Percentiles rank a stretch among this genome's conserved stretches.
phyloP scores from a whole-genome alignment of 805 yeast species.

The Diddensiella caesifluorescens region DNA sequence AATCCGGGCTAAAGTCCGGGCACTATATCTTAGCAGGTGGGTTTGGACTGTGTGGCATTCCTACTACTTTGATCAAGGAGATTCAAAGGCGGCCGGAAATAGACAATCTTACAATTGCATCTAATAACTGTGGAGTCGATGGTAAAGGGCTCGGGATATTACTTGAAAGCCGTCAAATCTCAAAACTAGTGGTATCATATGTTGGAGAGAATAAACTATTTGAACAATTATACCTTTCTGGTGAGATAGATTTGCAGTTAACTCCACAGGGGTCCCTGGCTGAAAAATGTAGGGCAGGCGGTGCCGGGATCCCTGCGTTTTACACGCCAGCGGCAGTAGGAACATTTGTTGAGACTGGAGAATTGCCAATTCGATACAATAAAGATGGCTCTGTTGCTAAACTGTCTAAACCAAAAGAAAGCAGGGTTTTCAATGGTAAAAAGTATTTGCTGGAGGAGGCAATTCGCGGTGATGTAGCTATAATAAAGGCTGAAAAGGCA shows the following conservation, averaged over 20 bases:
- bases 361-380: slow-evolving; percentile 40
- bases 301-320: slow-evolving; percentile 46
- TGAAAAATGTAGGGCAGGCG: slow-evolving; percentile 45
- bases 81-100: slow-evolving; percentile 33
- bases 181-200: slow-evolving; percentile 43
- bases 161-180: slow-evolving; percentile 39
- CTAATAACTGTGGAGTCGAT: slow-evolving; percentile 47
- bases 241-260: slow-evolving; percentile 42
- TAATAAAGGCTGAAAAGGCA: slow-evolving; percentile 44
- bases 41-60: slow-evolving; percentile 45
- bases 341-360: slow-evolving; percentile 48
- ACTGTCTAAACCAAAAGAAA: slow-evolving; percentile 38
- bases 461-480: slow-evolving; percentile 44
- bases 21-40: slow-evolving; percentile 43
- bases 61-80: slow-evolving; percentile 41
- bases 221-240: slow-evolving; percentile 38
- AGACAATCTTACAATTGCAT: slow-evolving; percentile 34
- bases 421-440: slow-evolving; percentile 40
- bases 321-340: slow-evolving; percentile 47
- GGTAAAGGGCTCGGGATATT: slow-evolving; percentile 41
- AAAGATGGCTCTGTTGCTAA: slow-evolving; percentile 35
- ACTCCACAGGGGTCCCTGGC: slow-evolving; percentile 51
- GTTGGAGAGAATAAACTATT: slow-evolving; percentile 43
- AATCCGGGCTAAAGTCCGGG: slow-evolving; percentile 20
- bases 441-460: slow-evolving; percentile 42